These are phyloP conservation scores for Melanomma pulvis-pyrius DNA, from an alignment of 495 filamentous ascomycete genomes.

Conservation along the genomic window DNA sequence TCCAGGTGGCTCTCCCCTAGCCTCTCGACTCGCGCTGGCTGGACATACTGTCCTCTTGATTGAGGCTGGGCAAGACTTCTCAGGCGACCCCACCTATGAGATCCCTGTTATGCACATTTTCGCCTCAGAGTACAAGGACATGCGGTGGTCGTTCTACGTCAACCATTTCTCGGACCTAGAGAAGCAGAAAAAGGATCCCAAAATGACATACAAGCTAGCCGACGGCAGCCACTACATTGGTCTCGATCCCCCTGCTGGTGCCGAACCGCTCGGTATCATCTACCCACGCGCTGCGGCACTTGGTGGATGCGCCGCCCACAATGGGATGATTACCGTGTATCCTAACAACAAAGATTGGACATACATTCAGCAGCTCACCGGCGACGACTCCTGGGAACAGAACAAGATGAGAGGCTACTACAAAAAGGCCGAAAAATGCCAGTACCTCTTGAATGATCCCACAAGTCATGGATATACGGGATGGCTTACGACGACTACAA, in stretches of 20 bases:
- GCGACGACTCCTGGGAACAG: constrained; percentile 52
- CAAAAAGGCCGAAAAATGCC: too few species aligned
- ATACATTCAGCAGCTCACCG: constrained; percentile 52
- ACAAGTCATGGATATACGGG: neutral
- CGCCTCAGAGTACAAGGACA: neutral
- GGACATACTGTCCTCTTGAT: constrained; percentile 23
- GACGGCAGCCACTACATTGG: neutral
- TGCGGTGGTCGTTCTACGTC: neutral
- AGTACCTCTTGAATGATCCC: neutral
- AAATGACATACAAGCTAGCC: neutral
- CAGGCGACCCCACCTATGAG: neutral
- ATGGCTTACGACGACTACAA: too few species aligned
- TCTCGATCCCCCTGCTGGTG: neutral
- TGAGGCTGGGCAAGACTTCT: constrained; percentile 27
- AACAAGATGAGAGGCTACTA: too few species aligned
- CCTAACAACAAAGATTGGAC: constrained; percentile 50
- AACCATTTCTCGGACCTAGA: neutral
- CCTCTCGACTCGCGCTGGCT: constrained; percentile 5
- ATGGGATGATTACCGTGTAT: constrained; percentile 50
- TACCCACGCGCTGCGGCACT: constrained; percentile 54
- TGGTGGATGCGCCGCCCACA: constrained; percentile 56
- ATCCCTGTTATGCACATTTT: neutral
- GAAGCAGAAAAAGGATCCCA: neutral
- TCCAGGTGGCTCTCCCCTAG: constrained; percentile 27
- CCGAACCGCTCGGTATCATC: constrained; percentile 39